Evolutionary conservation across 2,329 filamentous ascomycete species (phyloP).

Genomic region (Scedosporium minutisporum): DNA sequence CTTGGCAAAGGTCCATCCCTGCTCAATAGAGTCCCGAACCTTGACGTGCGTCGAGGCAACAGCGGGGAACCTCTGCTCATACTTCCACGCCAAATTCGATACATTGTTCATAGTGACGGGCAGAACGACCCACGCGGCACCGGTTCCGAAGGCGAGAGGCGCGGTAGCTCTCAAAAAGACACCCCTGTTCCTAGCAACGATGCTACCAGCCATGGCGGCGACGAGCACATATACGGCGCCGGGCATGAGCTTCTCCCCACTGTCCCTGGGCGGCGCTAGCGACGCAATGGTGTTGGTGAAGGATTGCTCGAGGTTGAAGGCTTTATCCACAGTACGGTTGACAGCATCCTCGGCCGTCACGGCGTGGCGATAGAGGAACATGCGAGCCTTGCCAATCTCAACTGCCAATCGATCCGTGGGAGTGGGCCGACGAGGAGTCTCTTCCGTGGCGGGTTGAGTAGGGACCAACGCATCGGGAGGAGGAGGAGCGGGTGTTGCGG

Average conservation of each 20-base stretch:
- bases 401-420: conserved; percentile 82
- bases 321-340: conserved; percentile 71
- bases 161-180: conserved; percentile 68
- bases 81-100: conserved; percentile 77
- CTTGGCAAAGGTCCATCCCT: conserved; percentile 63
- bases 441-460: conserved; percentile 15
- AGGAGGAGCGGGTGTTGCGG: conserved; percentile 17
- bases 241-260: conserved; percentile 80
- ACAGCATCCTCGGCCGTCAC: conserved; percentile 69
- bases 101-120: conserved; percentile 88
- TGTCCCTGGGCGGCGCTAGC: conserved; percentile 75
- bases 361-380: conserved; percentile 71
- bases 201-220: conserved; percentile 87
- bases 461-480: conserved; percentile 15
- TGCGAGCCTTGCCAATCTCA: conserved; percentile 69
- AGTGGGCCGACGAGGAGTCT: conserved; percentile 46
- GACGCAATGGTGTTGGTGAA: conserved; percentile 85
- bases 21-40: conserved; percentile 57
- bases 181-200: conserved; percentile 79
- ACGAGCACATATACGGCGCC: conserved; percentile 88
- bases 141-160: conserved; percentile 71
- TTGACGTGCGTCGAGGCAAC: conserved; percentile 72
- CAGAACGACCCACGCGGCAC: conserved; percentile 73
- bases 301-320: conserved; percentile 76
- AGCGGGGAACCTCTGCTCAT: conserved; percentile 80